Conservation (phyloP, 108 stramenopile species). For the Cylindrotheca fusiformis region DNA sequence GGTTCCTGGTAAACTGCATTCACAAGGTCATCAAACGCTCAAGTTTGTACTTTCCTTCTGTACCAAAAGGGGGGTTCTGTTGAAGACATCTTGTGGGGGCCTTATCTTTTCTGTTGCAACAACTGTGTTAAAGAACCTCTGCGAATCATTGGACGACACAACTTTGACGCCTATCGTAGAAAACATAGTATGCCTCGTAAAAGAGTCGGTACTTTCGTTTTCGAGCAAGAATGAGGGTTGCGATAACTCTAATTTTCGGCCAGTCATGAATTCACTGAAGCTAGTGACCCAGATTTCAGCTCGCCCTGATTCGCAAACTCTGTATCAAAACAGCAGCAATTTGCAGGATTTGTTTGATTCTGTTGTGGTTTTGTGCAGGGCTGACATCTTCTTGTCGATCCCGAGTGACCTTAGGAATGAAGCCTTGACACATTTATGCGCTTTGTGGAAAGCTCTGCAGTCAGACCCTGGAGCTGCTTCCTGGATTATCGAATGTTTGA, state of each 20-base stretch:
- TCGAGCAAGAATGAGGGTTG: not conserved
- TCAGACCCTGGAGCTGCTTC: not conserved
- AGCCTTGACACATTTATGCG: not conserved
- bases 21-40: constrained; percentile 55
- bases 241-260: not conserved
- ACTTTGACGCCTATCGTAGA: not conserved
- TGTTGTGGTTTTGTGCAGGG: not conserved
- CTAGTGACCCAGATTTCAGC: not conserved
- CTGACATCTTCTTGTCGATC: not conserved
- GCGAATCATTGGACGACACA: constrained; percentile 4
- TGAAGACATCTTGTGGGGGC: constrained; percentile 10
- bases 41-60: constrained; percentile 52
- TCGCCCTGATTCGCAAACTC: not conserved
- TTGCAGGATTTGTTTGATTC: constrained; percentile 8
- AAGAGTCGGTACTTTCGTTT: not conserved
- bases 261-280: constrained; percentile 5
- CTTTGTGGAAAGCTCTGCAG: constrained; percentile 3
- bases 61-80: constrained; percentile 5
- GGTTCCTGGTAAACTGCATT: constrained; percentile 68
- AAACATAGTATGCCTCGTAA: not conserved
- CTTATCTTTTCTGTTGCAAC: constrained; percentile 22
- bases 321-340: not conserved
- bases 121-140: constrained; percentile 12
- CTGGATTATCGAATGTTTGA: not conserved
- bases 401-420: not conserved